Base-by-base conservation (phyloP, 805 yeast genomes). In the Yarrowia osloensis region DNA sequence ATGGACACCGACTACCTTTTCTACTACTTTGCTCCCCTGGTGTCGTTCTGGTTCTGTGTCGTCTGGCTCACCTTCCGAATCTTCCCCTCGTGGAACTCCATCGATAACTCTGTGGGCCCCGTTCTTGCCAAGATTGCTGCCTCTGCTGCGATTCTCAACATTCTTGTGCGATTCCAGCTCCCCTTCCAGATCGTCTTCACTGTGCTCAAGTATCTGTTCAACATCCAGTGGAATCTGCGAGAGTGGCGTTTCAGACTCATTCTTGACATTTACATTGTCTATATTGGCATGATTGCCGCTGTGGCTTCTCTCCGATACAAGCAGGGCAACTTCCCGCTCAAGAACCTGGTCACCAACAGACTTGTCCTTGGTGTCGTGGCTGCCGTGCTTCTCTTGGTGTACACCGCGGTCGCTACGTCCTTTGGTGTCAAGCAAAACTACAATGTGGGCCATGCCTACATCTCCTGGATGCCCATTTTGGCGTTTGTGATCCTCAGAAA, bases 1-100 rank as follows among this genome's bases (percentile, higher is more conserved):
- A 71, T 71, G 73, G 65, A 71, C 69, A 71, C 71, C 13, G 73
- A 71, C 39, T 71, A 71, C 67, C 33, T 71, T 40, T 71, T 71
- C 31, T 71, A 71, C 55, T 71, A 71, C 61, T 71, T 71, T 67
- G 70, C 73, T 2, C 73, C 73, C 17, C 67, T 71, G 42, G 71
- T 71, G 2, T 68, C 71, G 15, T 71, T 71, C 63, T 71, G 73
- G 73, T 71, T 71, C 61, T 44, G 69, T 42, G 65, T 70, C 22
- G 71, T 71, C 17, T 71, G 71, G 66, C 9, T 68, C 28, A 71
- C 73, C 15, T 71, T 71, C 70, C 37, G 44, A 17, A 61, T 71
- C 54, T 44, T 54, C 46, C 33, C 68, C 40, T 59, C 61, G 29
- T 35, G 40, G 22, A 71, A 71, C 67, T 52, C 70, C 33, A 70